Evolutionary conservation across 129 eudicot species (phyloP), one percentile per base, ranked within the genome.

Genomic region (Ambrosia artemisiifolia): DNA sequence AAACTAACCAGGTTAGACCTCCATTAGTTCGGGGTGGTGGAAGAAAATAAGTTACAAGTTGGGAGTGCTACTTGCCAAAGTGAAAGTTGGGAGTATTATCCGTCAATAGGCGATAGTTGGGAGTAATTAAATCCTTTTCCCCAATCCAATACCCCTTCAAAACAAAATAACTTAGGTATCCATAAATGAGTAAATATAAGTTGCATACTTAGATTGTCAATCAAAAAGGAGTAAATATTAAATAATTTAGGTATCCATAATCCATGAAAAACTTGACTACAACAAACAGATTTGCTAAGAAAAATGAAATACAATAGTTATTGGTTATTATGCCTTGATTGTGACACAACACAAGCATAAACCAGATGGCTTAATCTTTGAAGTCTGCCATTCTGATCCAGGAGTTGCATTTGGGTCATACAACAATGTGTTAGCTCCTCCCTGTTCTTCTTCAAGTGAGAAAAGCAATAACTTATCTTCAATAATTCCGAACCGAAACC

Each of bases 371-470:
- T 84, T 89, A 63, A 93, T 85, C 6, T 79, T 81, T 4, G 95
- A 81, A 66, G 84, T 85, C 75, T 77, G 77, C 98, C 98, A 93
- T 74, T 93, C 96, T 0, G 71, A 77, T 6, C 98, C 98, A 6
- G 85, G 83, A 6, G 84, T 71, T 28, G 98, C 90, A 57, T 89
- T 78, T 0, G 96, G 98, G 60, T 93, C 92, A 75, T 93, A 93
- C 77, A 84, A 7, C 82, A 93, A 76, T 13, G 96, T 90, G 66
- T 63, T 73, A 30, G 16, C 63, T 43, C 72, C 81, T 50, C 79
- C 91, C 3, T 87, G 85, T 59, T 80, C 92, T 48, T 84, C 85
- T 51, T 87, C 81, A 7, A 76, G 64, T 14, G 93, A 71, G 36
- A 93, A 87, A 16, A 93, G 81, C 73, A 93, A 65, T 30, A 93